Conservation (phyloP, 192 early-diverging fungal species). For the Geosiphon pyriformis region DNA sequence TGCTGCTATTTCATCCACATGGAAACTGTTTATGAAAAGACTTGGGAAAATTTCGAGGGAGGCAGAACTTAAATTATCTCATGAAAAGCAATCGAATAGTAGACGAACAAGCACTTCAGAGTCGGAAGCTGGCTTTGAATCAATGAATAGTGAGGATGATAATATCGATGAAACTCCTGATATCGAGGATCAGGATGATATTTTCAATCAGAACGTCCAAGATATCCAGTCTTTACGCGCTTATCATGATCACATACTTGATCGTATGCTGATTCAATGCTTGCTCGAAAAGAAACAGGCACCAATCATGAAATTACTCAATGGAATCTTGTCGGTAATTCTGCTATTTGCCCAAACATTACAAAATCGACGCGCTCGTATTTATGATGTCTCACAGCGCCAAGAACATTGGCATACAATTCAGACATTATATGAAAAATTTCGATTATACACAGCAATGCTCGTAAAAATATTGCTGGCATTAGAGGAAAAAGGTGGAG, state of each 20-base stretch:
- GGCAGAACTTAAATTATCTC: slow-evolving; percentile 15
- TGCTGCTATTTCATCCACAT: slow-evolving; percentile 37
- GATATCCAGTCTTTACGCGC: slow-evolving; percentile 35
- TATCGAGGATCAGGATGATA: slow-evolving; percentile 3
- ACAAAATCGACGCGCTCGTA: background rate
- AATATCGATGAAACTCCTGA: slow-evolving; percentile 8
- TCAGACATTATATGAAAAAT: slow-evolving; percentile 31
- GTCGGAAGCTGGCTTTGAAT: background rate
- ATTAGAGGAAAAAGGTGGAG: slow-evolving; percentile 37
- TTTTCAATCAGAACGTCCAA: slow-evolving; percentile 22
- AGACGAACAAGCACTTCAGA: background rate
- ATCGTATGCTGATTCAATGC: slow-evolving; percentile 42
- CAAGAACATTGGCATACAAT: slow-evolving; percentile 4
- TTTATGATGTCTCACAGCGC: slow-evolving; percentile 2
- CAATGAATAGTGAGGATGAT: background rate
- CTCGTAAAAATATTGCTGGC: slow-evolving; percentile 35
- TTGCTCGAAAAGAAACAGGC: slow-evolving; percentile 42
- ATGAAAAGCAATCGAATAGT: background rate
- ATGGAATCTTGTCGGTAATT: slow-evolving; percentile 32
- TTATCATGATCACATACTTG: slow-evolving; percentile 43
- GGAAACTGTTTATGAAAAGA: slow-evolving; percentile 39
- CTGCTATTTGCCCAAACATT: slow-evolving; percentile 19
- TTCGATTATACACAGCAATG: slow-evolving; percentile 30
- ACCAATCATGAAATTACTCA: slow-evolving; percentile 33
- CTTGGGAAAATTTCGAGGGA: slow-evolving; percentile 27